Evolutionary conservation across 192 early-diverging fungal genomes (phyloP).

Genomic region (Pilobolus umbonatus): DNA sequence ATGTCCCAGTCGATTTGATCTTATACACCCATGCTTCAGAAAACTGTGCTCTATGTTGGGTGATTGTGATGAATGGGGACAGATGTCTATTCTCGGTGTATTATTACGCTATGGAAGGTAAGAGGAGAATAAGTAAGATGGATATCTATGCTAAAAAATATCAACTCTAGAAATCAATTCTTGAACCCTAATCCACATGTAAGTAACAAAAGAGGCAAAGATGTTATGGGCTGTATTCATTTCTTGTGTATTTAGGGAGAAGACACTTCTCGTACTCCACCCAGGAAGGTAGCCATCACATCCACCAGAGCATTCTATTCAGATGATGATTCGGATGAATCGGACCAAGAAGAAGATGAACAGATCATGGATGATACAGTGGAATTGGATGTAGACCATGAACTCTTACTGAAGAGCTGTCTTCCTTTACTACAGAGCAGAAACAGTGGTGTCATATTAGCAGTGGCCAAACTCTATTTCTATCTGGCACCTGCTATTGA

Average conservation of each 20-base stretch:
- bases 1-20: slow-evolving; percentile 78
- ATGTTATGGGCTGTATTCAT: no score
- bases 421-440: slow-evolving; percentile 76
- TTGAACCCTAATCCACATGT: slow-evolving; percentile 51
- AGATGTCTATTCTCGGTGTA: slow-evolving; percentile 77
- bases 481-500: slow-evolving; percentile 58
- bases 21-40: slow-evolving; percentile 86
- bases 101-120: slow-evolving; percentile 77
- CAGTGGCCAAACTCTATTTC: slow-evolving; percentile 61
- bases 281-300: slow-evolving; percentile 4
- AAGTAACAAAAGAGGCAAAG: no score
- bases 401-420: slow-evolving; percentile 61
- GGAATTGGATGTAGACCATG: slow-evolving; percentile 77
- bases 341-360: slow-evolving; percentile 8
- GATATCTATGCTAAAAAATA: background rate
- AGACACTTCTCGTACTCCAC: slow-evolving; percentile 7
- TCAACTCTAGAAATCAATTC: slow-evolving; percentile 51
- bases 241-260: slow-evolving; percentile 28
- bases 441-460: slow-evolving; percentile 76
- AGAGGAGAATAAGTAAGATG: background rate
- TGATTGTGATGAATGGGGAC: slow-evolving; percentile 96
- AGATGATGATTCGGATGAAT: slow-evolving; percentile 10
- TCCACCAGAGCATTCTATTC: slow-evolving; percentile 42
- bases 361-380: slow-evolving; percentile 12
- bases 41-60: slow-evolving; percentile 81